Base-by-base conservation (phyloP, 495 filamentous ascomycete species). In the Podospora fimiseda region DNA sequence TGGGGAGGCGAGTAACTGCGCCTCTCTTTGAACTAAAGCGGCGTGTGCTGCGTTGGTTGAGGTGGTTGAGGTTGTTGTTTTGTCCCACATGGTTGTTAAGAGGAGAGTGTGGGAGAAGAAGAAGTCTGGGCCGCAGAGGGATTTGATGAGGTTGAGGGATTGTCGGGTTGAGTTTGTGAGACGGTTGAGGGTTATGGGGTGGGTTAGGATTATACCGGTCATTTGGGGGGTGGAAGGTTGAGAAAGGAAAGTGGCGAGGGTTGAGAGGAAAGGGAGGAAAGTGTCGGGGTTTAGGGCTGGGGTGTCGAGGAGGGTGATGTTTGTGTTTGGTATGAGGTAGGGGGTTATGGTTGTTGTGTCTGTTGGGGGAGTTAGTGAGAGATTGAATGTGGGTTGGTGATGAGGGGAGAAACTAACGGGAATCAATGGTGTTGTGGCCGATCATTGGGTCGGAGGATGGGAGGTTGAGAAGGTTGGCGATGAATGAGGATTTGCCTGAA, bases 151-250 rank as follows among this genome's bases (percentile, higher is more conserved):
- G 43, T 37, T 16, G 30, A 53, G 43, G 30, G 19, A 38, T 16
- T 21, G 13, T 3, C 30, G 42, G 13, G 23, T 33, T 11, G 51
- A 19, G 15, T 43, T 43, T 2, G 23, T 46, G 1, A 53, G n/a
- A 3, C 64, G 46, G 13, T 40, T 48, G 30, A 62, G 50, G 14
- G 52, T 53, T 39, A 71, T 69, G 7, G 48, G 45, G 43, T 70
- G 68, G 3, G 65, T 51, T 24, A 63, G 70, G 11, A 71, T 59
- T n/a, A 67, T 50, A 3, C 63, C 67, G 7, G 52, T 33, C 6
- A 33, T 33, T 33, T 21, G 9, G 11, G 18, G 1, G 23, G 42
- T 1, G 19, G 19, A 9, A 9, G 20, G 7, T 37, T 24, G 11
- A 15, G 23, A n/a, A n/a, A 53, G 15, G 18, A 19, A 20, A 2